Conservation (phyloP, 345 rosid genomes). For the Physaria fendleri region DNA sequence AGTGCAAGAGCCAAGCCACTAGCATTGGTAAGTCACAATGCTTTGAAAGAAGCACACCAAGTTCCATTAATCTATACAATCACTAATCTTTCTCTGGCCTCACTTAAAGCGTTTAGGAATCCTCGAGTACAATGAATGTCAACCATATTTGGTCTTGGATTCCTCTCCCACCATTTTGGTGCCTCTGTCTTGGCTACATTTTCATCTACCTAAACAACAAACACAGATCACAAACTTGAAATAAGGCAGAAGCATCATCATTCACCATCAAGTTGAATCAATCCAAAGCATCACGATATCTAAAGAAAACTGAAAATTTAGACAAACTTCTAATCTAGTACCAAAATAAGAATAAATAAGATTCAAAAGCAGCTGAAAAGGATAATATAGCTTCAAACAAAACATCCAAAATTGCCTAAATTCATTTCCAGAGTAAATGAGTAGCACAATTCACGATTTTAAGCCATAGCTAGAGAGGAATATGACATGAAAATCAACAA, state of each 20-base stretch:
- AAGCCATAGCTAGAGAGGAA: too few relatives aligned
- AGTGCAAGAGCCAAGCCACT: too few relatives aligned
- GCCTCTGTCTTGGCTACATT: slow-evolving; percentile 54
- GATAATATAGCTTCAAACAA: background rate
- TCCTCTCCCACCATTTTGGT: slow-evolving; percentile 95
- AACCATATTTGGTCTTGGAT: too few relatives aligned
- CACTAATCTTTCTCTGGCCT: slow-evolving; percentile 75
- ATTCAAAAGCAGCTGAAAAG: background rate
- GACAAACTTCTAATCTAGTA: background rate
- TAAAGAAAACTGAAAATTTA: background rate
- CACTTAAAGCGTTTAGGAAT: slow-evolving; percentile 61
- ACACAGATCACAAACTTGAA: slow-evolving; percentile 2
- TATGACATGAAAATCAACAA: too few relatives aligned
- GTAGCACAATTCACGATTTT: too few relatives aligned
- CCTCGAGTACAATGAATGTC: too few relatives aligned
- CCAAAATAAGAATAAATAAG: background rate
- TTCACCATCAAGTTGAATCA: background rate
- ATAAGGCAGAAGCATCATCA: background rate
- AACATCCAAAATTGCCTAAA: too few relatives aligned
- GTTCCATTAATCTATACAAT: slow-evolving; percentile 94
- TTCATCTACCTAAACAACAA: slow-evolving; percentile 24
- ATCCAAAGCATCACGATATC: background rate
- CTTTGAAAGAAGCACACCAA: slow-evolving; percentile 94
- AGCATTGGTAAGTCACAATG: too few relatives aligned
- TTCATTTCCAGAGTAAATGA: too few relatives aligned